Evolutionary conservation across 2,329 filamentous ascomycete species (phyloP).

Genomic region (Fusarium sp.): DNA sequence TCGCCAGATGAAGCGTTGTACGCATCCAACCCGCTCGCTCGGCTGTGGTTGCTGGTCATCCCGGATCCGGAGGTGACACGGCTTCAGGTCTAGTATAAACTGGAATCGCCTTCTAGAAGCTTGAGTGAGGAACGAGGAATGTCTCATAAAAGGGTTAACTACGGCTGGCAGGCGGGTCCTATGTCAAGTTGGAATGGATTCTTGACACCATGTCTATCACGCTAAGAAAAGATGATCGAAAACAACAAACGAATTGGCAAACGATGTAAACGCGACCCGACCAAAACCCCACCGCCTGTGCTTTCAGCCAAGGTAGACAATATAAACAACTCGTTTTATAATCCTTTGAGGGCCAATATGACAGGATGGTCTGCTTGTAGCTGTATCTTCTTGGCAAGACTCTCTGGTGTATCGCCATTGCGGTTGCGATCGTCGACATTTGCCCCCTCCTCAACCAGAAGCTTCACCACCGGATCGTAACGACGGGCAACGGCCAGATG

Average conservation of each 20-base stretch:
- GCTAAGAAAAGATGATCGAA: not conserved
- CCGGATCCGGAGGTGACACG: not conserved
- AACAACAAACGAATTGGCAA: not conserved
- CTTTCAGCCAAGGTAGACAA: not conserved
- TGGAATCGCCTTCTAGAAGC: not conserved
- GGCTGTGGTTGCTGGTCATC: not conserved
- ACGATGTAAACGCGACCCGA: accelerated
- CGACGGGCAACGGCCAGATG: not conserved
- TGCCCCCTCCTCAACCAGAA: not conserved
- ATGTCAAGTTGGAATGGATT: not conserved
- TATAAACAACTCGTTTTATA: not conserved
- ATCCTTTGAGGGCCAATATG: not conserved
- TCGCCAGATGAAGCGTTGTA: not conserved
- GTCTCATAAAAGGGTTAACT: not conserved
- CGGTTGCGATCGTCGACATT: not conserved
- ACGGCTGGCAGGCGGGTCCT: accelerated
- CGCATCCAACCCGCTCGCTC: not conserved
- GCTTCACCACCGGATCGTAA: accelerated
- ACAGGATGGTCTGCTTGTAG: not conserved
- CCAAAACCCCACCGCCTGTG: not conserved
- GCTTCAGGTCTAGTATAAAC: not conserved
- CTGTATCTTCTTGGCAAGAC: accelerated
- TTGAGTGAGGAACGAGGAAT: not conserved
- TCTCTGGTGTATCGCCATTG: not conserved
- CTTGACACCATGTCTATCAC: not conserved